A percentile compares a stretch with the other conserved stretches of the same genome.
Conservation (phyloP, 164 flowering plant genomes). For the Vitis riparia region DNA sequence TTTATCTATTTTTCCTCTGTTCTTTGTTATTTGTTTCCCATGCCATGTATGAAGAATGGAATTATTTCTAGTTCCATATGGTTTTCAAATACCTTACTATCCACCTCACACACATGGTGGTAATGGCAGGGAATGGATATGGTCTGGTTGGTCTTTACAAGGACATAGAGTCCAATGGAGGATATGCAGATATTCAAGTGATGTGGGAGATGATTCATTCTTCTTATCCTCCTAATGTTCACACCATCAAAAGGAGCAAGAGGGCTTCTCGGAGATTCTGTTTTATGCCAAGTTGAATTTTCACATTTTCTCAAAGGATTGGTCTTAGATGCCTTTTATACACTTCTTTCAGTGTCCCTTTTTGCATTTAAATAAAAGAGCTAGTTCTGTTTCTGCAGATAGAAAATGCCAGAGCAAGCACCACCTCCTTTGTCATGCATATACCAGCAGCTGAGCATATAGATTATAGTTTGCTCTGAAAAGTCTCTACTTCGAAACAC, state of each 20-base stretch:
- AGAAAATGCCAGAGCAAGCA: background rate
- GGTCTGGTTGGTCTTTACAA: conserved; percentile 39
- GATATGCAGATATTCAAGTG: conserved; percentile 48
- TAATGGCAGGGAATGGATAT: conserved; percentile 21
- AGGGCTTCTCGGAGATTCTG: conserved; percentile 25
- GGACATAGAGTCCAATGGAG: conserved; percentile 48
- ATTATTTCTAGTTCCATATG: background rate
- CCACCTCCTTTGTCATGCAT: background rate
- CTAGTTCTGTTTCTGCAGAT: background rate
- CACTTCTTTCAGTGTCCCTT: background rate
- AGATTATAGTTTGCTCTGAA: background rate
- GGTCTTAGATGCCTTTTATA: background rate
- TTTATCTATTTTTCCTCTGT: background rate
- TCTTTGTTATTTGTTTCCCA: background rate
- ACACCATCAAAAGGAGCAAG: conserved; percentile 4
- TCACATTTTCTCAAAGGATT: background rate
- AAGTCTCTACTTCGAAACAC: background rate
- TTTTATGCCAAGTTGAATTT: conserved; percentile 21
- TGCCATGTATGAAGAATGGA: background rate
- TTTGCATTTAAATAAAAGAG: background rate
- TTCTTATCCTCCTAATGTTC: conserved; percentile 13
- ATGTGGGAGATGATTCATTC: conserved; percentile 60
- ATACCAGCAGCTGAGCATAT: background rate
- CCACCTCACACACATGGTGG: background rate
- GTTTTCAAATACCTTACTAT: background rate